phyloP scores from a whole-genome alignment of 345 rosid genomes.

The Arabidopsis thaliana region DNA sequence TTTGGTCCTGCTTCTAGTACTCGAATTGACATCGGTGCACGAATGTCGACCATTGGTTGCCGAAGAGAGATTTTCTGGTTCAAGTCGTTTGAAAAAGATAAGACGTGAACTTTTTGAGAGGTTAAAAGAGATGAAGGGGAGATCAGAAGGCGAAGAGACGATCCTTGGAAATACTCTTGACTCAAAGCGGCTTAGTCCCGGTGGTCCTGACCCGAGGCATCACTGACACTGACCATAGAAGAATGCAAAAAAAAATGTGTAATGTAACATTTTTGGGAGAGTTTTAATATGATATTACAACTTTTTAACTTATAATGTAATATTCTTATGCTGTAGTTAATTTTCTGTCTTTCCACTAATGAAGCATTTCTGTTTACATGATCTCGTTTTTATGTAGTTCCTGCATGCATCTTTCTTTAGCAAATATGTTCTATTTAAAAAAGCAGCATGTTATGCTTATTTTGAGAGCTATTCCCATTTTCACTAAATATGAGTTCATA shows the following conservation, averaged over 20 bases:
- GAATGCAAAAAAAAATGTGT: background rate
- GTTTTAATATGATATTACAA: background rate
- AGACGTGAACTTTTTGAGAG: constrained; percentile 31
- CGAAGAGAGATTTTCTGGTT: background rate
- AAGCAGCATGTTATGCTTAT: too few species aligned
- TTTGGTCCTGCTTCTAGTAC: constrained; percentile 16
- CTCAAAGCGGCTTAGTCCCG: constrained; percentile 44
- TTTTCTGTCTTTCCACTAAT: background rate
- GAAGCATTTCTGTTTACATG: background rate
- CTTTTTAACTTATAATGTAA: background rate
- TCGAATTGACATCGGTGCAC: constrained; percentile 20
- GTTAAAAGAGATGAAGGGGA: constrained; percentile 18
- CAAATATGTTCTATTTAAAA: too few species aligned
- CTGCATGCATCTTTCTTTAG: too few species aligned
- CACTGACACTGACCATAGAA: background rate
- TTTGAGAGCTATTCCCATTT: too few species aligned
- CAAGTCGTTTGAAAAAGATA: constrained; percentile 15
- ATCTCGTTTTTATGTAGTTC: background rate
- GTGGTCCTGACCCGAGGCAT: constrained; percentile 45
- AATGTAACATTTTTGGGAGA: background rate
- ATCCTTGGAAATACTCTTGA: constrained; percentile 3
- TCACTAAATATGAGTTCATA: too few species aligned
- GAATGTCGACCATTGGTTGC: constrained; percentile 29
- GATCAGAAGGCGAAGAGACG: background rate
- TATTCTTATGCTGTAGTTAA: background rate